Evolutionary conservation across 2,329 filamentous ascomycete species (phyloP), one percentile per base, ranked within the genome.

Genomic region (Penicillium brasilianum): DNA sequence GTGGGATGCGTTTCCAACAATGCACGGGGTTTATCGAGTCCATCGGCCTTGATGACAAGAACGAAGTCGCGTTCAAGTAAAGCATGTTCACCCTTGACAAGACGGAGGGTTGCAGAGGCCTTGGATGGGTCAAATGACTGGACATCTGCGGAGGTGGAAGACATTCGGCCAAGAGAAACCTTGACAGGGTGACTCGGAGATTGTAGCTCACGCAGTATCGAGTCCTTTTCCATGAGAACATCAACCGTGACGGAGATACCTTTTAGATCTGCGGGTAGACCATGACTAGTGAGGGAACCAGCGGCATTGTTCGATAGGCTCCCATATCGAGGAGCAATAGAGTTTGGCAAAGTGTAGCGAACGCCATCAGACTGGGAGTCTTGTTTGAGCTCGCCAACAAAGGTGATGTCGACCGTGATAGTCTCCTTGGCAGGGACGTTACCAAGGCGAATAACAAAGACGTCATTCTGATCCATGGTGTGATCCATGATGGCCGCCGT

Each of bases 381-480:
- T 66, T 91, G 87, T 76, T 90, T 90, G 57, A 92, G 80, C 72
- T 92, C 89, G 2, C 87, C 87, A 4, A 91, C 80, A 63, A 90
- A 91, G 0, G 81, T 85, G 58, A 92, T 85, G 11, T 88, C 81
- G 7, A 92, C 83, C 7, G 81, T 72, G 36, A 91, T 77, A 36
- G 79, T 82, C 16, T 84, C 82, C 0, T 81, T 81, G 0, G 85
- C 81, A 0, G 88, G 86, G 0, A 92, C 82, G 64, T 91, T 91
- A 10, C 89, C 89, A 0, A 93, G 77, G 0, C 83, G 86, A 0
- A 88, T 89, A 4, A 82, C 85, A 71, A 92, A 92, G 32, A 90
- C 84, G 71, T 92, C 90, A 2, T 84, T 80, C 1, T 87, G 82
- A 18, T 84, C 77, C 0, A 81, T 78, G 0, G 86, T 78, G 69